Base-by-base conservation (phyloP, 768 basidiomycete genomes). In the Ramaria sp. region DNA sequence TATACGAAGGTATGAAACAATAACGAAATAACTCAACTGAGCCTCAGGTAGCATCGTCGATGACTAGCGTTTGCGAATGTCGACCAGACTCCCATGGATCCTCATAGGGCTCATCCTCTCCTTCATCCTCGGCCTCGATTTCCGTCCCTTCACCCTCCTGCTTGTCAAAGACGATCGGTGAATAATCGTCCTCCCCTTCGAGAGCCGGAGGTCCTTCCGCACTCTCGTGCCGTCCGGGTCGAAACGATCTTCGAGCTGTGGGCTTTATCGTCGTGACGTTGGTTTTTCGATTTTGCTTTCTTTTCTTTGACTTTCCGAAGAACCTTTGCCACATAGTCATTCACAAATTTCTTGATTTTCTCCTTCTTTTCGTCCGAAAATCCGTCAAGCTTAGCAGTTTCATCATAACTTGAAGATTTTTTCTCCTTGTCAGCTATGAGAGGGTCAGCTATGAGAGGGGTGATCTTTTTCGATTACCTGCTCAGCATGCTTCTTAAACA, bases 371-470 rank as follows among this genome's bases (percentile, higher is more conserved):
- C n/a, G n/a, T n/a, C n/a, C n/a, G n/a, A n/a, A 22, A 97, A 75
- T 1, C 76, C 37, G 2, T 91, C 86, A 13, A 95, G 75, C 50
- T 78, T 77, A 18, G 77, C 77, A n/a, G 85, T 82, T 54, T n/a
- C n/a, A n/a, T 75, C 77, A 63, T 86, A 97, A 41, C 78, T 81
- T 3, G 81, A 69, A 0, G 88, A 88, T 66, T 92, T 94, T 69
- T 94, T 95, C 73, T 99, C 95, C 67, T 96, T 96, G 48, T 93
- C 87, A n/a, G 83, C 76, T 55, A 99, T 85, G 49, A 89, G 65
- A 56, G 85, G 77, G 0, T 91, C 92, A 57, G 96, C n/a, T 73
- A 93, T 96, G 30, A 57, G 20, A 15, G 39, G 37, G 2, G 20
- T 0, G 50, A 7, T 37, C 15, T 27, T 28, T 16, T 10, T 7